phyloP scores from a whole-genome alignment of 345 rosid genomes.

The Pistacia integerrima region DNA sequence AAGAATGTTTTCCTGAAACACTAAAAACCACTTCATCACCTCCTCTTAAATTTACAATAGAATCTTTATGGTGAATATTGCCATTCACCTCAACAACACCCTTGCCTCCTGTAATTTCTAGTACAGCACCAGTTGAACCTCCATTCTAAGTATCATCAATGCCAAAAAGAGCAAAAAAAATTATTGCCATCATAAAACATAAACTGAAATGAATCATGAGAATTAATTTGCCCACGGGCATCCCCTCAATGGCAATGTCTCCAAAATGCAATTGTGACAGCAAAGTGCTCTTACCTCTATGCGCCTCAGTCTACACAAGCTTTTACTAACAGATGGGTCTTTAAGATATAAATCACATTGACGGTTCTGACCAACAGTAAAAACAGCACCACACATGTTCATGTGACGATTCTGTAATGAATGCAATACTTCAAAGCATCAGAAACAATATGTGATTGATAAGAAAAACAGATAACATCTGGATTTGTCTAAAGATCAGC shows the following conservation, averaged over 20 bases:
- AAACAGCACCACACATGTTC: conserved; percentile 55
- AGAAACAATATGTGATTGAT: conserved; percentile 12
- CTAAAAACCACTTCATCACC: conserved; percentile 94
- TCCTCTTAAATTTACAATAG: conserved; percentile 57
- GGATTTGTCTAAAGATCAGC: background rate
- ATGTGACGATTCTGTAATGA: conserved; percentile 72
- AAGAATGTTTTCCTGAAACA: conserved; percentile 73
- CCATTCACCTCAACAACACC: conserved; percentile 89
- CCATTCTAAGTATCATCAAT: conserved; percentile 43
- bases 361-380: conserved; percentile 78
- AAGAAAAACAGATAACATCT: background rate
- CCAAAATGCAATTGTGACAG: background rate
- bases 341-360: conserved; percentile 70
- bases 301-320: conserved; percentile 77
- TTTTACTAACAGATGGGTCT: conserved; percentile 58
- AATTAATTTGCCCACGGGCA: conserved; percentile 8
- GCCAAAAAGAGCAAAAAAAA: conserved; percentile 24
- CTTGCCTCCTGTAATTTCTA: conserved; percentile 80
- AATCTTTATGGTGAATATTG: conserved; percentile 48
- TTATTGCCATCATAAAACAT: background rate
- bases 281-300: conserved; percentile 52
- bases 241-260: conserved; percentile 10
- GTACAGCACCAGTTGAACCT: conserved; percentile 59
- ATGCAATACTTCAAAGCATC: conserved; percentile 27
- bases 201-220: conserved; percentile 1